These are phyloP conservation scores for Microbotryomycetes sp. DNA, from an alignment of 1,284 basidiomycete genomes.

Conservation along the genomic window DNA sequence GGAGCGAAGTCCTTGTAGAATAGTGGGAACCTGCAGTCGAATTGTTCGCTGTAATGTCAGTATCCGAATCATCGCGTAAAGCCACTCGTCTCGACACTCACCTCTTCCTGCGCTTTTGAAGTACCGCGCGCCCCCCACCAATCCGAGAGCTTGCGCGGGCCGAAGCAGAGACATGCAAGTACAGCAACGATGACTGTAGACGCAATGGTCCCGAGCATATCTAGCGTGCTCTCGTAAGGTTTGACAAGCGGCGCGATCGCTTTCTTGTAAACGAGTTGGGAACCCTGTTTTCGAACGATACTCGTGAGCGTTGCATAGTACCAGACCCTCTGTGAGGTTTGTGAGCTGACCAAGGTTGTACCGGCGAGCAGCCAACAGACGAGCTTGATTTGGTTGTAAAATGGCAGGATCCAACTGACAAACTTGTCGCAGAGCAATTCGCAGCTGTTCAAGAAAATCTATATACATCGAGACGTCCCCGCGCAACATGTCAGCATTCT, in stretches of 20 bases:
- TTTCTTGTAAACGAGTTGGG: conserved; percentile 19
- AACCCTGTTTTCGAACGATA: conserved; percentile 3
- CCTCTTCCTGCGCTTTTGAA: background rate
- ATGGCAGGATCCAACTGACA: conserved; percentile 6
- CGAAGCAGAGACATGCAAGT: background rate
- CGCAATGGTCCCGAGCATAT: conserved; percentile 12
- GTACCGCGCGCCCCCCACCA: background rate
- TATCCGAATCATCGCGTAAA: background rate
- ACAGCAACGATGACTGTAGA: background rate
- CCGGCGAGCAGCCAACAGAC: background rate
- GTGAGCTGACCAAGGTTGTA: background rate
- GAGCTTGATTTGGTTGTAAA: conserved; percentile 21
- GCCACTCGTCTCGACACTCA: no score
- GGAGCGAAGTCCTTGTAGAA: background rate
- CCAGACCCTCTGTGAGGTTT: background rate
- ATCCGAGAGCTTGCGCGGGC: background rate
- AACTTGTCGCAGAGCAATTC: conserved; percentile 15
- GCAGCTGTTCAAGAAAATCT: conserved; percentile 6
- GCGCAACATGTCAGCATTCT: no score
- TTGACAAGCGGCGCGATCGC: conserved; percentile 12
- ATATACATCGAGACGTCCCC: no score
- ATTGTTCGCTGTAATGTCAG: background rate
- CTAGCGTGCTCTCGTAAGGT: conserved; percentile 24
- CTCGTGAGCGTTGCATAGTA: background rate
- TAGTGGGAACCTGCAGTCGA: background rate